Base-by-base conservation (phyloP, 805 yeast genomes). In the Candida manassasensis region DNA sequence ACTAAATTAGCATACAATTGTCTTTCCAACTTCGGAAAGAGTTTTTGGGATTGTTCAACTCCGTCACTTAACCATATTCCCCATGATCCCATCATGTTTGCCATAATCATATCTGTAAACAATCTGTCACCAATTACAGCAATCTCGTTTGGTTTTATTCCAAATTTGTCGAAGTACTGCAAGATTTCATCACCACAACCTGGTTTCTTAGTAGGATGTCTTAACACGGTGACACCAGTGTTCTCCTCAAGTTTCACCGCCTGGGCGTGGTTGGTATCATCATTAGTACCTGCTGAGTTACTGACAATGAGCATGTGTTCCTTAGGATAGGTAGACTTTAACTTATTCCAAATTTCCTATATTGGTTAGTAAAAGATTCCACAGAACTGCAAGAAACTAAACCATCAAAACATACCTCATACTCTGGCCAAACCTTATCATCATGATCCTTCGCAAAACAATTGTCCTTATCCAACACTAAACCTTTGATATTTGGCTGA, bases 401-500 rank as follows among this genome's bases (percentile, higher is more conserved):
- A 6, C 4, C 7, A 4, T 7, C n/a, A n/a, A 14, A 43, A 59
- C 63, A 50, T 47, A 57, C 62, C 10, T 47, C 45, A 43, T 88
- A 89, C 2, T 63, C 84, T 0, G 84, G 87, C 84, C 86, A 88
- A 1, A 90, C 84, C 39, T 76, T 73, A 40, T 81, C 83, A 40
- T 79, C 84, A 37, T 85, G 84, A 22, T 89, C 89, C 39, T 75
- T 72, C 4, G 98, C 95, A 55, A 93, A 84, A 52, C 97, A 90
- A 57, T 93, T 93, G 60, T 93, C 98, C 55, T 93, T 93, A 53
- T 93, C 98, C 17, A 93, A 65, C 0, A 93, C 90, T 2, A 89
- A 71, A 0, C 88, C 95, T 49, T 77, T 81, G 38, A 85, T 82
- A 4, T 48, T 45, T 6, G 49, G 48, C 2, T 38, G 39, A 2